Evolutionary conservation across 768 basidiomycete genomes (phyloP), one percentile per base, ranked within the genome.

Genomic region (Crucibulum laeve): DNA sequence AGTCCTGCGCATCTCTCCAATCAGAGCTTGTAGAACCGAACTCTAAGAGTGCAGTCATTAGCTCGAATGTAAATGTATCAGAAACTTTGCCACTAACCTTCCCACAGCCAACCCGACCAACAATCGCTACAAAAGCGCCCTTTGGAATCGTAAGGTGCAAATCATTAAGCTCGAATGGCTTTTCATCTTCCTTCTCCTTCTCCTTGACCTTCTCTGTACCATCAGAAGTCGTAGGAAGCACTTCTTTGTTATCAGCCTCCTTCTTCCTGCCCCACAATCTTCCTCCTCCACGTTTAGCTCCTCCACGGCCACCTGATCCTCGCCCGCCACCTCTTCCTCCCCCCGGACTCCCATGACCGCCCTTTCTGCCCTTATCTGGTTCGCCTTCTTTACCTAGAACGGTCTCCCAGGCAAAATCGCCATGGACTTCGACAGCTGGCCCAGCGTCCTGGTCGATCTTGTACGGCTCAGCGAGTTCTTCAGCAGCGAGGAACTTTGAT

Each of bases 71-170:
- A 5, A 13, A 4, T 15, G 1, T 4, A 35, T 10, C 3, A 23
- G 18, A 1, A 25, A 32, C n/a, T 21, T 23, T 25, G n/a, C 21
- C 30, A 17, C 57, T 4, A 26, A 79, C 75, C 65, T 89, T 89
- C 22, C 87, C 87, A 32, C 77, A 79, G 0, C 87, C 87, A 24
- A 89, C 82, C 7, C 75, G 71, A 13, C 87, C 87, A n/a, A 89
- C 82, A 21, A 89, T 77, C 1, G 79, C 83, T 5, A 87, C 69
- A 24, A 88, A 78, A 24, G 81, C 65, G 11, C 86, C 85, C 45
- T 61, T 68, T 2, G 69, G 69, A 30, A 82, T 57, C 35, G 55
- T 52, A 25, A 83, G 47, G 42, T 71, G 65, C 42, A 84, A 54
- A 47, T 70, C 59, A 32, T 61, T 65, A 38, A 84, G 54, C 42